phyloP scores from a whole-genome alignment of 2,329 filamentous ascomycete genomes.

The Fusarium haematococcum region DNA sequence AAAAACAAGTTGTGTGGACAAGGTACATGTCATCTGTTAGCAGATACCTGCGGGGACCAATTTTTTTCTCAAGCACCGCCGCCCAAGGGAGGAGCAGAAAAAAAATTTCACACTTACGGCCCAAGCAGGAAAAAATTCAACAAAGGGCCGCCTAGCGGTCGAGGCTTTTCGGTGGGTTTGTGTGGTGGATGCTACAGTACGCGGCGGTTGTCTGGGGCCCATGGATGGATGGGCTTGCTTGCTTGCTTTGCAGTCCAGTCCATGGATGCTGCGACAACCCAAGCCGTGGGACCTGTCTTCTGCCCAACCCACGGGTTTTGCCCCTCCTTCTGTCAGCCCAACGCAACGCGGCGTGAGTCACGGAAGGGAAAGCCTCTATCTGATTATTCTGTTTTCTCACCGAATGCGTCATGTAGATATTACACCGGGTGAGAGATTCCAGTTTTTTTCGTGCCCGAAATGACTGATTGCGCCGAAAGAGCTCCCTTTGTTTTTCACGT shows the following conservation, averaged over 20 bases:
- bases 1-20: conserved; percentile 6
- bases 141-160: conserved; percentile 33
- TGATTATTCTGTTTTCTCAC: not conserved
- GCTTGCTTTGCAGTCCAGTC: not conserved
- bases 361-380: conserved; percentile 1
- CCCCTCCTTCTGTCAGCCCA: conserved; percentile 46
- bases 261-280: conserved; percentile 21
- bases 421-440: not conserved
- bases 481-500: not conserved
- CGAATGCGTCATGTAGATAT: conserved; percentile 6
- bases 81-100: conserved; percentile 36
- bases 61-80: conserved; percentile 30
- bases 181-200: conserved; percentile 33
- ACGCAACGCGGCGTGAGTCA: conserved; percentile 46
- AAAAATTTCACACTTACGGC: conserved; percentile 39
- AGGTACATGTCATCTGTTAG: conserved; percentile 48
- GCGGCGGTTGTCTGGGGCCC: conserved; percentile 29
- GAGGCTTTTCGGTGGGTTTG: conserved; percentile 35
- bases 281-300: conserved; percentile 5
- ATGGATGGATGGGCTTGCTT: conserved; percentile 11
- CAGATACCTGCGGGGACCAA: conserved; percentile 42
- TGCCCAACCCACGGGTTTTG: conserved; percentile 44
- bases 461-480: not conserved
- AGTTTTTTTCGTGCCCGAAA: conserved; percentile 3
- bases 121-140: conserved; percentile 38